Conservation (phyloP, 2,329 filamentous ascomycete species). For the Alternaria arbusti region DNA sequence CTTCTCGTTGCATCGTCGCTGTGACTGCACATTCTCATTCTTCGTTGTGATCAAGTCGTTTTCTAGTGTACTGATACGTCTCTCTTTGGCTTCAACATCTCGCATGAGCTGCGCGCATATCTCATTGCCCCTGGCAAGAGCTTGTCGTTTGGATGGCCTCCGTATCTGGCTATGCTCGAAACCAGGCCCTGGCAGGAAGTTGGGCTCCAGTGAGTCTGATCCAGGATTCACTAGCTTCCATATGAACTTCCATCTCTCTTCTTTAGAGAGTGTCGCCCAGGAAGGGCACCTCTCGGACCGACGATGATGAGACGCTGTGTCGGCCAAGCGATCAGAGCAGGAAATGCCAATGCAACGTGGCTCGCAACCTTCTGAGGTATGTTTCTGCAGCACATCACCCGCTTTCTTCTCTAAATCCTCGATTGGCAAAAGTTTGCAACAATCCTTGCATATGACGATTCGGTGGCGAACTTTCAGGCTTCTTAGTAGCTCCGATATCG, state of each 20-base stretch:
- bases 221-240: not conserved
- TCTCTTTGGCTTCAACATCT: not conserved
- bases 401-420: too few relatives aligned
- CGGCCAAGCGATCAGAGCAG: fast-evolving
- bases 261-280: not conserved
- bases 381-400: too few relatives aligned
- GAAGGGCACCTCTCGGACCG: not conserved
- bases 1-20: not conserved
- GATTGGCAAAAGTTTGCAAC: too few relatives aligned
- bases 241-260: not conserved
- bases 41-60: not conserved
- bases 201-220: not conserved
- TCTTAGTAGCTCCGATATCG: too few relatives aligned
- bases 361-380: not conserved
- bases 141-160: not conserved
- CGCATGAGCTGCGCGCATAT: not conserved
- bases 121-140: not conserved
- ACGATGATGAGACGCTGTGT: not conserved
- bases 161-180: not conserved
- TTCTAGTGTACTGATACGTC: not conserved
- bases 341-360: fast-evolving
- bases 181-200: not conserved
- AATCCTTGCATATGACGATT: too few relatives aligned
- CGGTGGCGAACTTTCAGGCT: too few relatives aligned
- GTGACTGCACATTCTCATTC: not conserved